Base-by-base conservation (phyloP, 805 yeast genomes). In the Metschnikowia similis region DNA sequence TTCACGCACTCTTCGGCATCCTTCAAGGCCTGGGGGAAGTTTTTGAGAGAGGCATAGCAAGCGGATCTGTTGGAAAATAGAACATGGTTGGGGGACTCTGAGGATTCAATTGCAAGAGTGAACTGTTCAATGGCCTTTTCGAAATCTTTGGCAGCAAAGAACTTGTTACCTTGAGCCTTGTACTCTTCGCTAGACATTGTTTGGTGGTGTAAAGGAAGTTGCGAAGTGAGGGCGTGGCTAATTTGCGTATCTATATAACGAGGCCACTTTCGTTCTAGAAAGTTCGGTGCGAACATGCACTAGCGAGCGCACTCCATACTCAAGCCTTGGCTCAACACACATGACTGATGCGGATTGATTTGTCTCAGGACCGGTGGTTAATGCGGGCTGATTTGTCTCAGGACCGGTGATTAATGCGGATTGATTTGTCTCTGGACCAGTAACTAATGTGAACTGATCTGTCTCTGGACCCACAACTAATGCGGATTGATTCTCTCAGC, bases 31-130 rank as follows among this genome's bases (percentile, higher is more conserved):
- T 83, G 72, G 21, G 66, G 67, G 62, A 84, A 94, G 60, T 90
- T 72, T 62, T 83, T 82, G 71, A 83, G 70, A 6, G 97, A 88
- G 4, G 97, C 86, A 62, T 85, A 85, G 50, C 89, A 81, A 11
- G 96, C 99, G 9, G 98, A 91, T 68, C 99, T 84, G 74, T 94
- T 94, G 45, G 97, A 90, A 67, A 76, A 91, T 48, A 94, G 76
- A 14, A 94, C 97, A 66, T 92, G 97, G 69, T 92, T 94, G 55
- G 97, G 96, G 6, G 77, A 56, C 41, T 84, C 76, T 0, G 96
- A 83, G 11, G 81, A 89, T 41, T 83, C 95, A 62, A 92, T 94
- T 32, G 97, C 99, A 66, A 87, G 79, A 16, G 92, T 72, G 72
- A 94, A 94, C 47, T 74, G 69, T 34, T 86, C 96, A 50, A 86